Evolutionary conservation across 306 rosid species (phyloP), one percentile per base, ranked within the genome.

Genomic region (Rubus idaeus): DNA sequence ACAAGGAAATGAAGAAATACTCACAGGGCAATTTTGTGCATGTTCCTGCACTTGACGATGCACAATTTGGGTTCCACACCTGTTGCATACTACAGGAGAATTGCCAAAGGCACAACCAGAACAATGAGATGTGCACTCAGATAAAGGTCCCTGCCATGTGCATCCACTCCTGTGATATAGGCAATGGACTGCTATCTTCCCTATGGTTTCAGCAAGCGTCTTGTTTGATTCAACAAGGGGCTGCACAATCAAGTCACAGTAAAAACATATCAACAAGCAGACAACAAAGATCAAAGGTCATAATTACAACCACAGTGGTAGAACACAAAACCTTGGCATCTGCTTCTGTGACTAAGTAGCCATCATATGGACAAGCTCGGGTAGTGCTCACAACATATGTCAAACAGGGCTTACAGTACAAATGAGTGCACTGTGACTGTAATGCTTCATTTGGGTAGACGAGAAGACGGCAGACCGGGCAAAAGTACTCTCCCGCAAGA

Each of bases 1-100:
- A 57, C 53, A 46, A 77, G n/a, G 10, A 42, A 77, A 37, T 73
- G 16, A 71, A 63, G 30, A 52, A 47, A 58, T 46, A 85, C 99
- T 68, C 86, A 96, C 98, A 45, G 96, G 83, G 72, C 97, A 96
- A 72, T 56, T 89, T 84, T 88, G 98, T 30, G 97, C 99, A 42
- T 96, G 99, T 71, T 96, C 99, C 80, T 96, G 98, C 11, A 92
- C 98, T 85, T 91, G 99, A 67, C 96, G 87, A 75, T 96, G 99
- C 84, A 92, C 89, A 64, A 96, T 93, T 80, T 96, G 98, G 78
- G 91, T 75, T 53, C 90, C 96, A 42, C 99, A 96, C 79, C 97
- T 88, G 71, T 96, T 96, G 85, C 99, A 96, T 66, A 89, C 93
- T 70, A 96, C 98, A 26, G 97, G 97, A 63, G 96, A 96, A 80